Conservation (phyloP, 192 early-diverging fungal species). For the Phlyctochytrium bullatum region DNA sequence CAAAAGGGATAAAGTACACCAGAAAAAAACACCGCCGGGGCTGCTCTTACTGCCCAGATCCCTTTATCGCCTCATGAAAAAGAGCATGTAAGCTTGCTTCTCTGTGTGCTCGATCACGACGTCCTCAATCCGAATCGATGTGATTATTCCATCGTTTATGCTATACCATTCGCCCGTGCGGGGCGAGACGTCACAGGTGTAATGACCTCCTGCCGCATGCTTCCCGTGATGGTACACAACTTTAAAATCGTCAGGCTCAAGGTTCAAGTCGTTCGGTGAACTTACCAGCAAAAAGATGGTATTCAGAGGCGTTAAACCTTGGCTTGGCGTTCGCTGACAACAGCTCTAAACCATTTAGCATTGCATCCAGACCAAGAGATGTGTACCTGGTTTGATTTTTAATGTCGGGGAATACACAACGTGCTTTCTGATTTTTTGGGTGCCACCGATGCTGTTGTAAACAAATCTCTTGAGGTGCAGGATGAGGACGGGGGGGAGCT, state of each 20-base stretch:
- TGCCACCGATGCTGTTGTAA: slow-evolving; percentile 67
- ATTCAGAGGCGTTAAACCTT: slow-evolving; percentile 39
- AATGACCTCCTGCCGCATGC: slow-evolving; percentile 88
- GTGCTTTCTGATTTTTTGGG: slow-evolving; percentile 84
- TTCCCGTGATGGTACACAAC: slow-evolving; percentile 96
- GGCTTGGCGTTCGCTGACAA: slow-evolving; percentile 46
- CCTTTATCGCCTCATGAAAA: slow-evolving; percentile 40
- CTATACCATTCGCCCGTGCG: slow-evolving; percentile 76
- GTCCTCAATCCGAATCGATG: slow-evolving; percentile 49
- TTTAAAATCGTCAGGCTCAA: slow-evolving; percentile 12
- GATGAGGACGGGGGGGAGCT: slow-evolving; percentile 84
- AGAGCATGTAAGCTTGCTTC: slow-evolving; percentile 75
- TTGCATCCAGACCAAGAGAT: neutral
- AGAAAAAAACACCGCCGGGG: too few species aligned
- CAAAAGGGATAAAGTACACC: too few species aligned
- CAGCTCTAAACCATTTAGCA: slow-evolving; percentile 24
- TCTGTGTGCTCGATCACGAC: slow-evolving; percentile 58
- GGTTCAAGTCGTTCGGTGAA: neutral
- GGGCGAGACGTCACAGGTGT: slow-evolving; percentile 88
- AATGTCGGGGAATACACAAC: slow-evolving; percentile 69
- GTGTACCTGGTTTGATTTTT: slow-evolving; percentile 58
- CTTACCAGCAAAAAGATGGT: slow-evolving; percentile 71
- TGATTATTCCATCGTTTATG: slow-evolving; percentile 86
- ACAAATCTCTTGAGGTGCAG: slow-evolving; percentile 94
- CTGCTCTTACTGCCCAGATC: too few species aligned